Evolutionary conservation across 306 rosid genomes (phyloP), one percentile per base, ranked within the genome.

Genomic region (Potentilla sterilis): DNA sequence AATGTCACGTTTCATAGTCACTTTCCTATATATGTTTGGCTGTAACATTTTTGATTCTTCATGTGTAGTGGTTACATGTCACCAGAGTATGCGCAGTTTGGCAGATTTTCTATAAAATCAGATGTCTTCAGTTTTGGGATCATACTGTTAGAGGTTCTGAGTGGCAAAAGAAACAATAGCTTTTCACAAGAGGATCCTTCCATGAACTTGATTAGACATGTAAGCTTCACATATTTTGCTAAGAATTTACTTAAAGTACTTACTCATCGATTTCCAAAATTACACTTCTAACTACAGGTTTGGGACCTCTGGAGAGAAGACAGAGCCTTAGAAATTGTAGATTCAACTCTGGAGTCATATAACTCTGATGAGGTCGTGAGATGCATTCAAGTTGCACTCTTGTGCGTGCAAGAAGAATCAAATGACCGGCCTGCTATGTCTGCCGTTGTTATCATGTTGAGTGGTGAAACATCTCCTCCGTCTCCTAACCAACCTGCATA

Each of bases 381-480:
- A 84, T 92, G 96, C 85, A 65, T 90, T 16, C 93, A 88, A 59
- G 85, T 88, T 52, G 92, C 90, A 14, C 88, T 92, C 40, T 72
- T 88, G 40, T 90, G 97, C 34, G 86, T 88, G 4, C 90, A 88
- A 70, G 96, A 92, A 46, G 67, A 84, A 65, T 77, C 88, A n/a
- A 49, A 5, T 16, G 91, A 91, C 6, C 79, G 92, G 14, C 96
- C 93, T 6, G 78, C 86, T 51, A 92, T 90, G 96, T 75, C 89
- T 21, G 16, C 73, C 3, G 84, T 90, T 46, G 80, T 90, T 61
- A 82, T 85, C 46, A 88, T 92, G 96, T 66, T 92, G 81, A 80
- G 80, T 3, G 87, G 55, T n/a, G 73, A 72, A 73, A 52, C 70
- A 34, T 43, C 41, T 59, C 81, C n/a, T 15, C 70, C 76, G 34